Conservation (phyloP, 2,329 filamentous ascomycete genomes). For the Septoria petroselini region DNA sequence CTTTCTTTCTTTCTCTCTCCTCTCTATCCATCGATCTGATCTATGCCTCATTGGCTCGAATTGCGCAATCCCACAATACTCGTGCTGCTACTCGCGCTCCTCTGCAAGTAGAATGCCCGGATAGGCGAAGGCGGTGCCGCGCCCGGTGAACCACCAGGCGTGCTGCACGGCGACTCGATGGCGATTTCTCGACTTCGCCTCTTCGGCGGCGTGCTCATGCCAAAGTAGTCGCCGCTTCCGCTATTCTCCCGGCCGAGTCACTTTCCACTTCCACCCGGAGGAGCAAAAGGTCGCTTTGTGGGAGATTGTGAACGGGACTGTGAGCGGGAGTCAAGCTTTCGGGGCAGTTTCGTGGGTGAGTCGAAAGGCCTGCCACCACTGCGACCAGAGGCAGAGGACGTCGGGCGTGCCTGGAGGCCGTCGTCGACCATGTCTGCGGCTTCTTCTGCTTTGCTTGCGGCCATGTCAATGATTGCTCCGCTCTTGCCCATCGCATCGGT, state of each 20-base stretch:
- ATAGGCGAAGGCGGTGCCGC: constrained; percentile 6
- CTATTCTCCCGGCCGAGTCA: constrained; percentile 5
- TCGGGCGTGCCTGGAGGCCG: constrained; percentile 5
- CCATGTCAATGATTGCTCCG: constrained; percentile 30
- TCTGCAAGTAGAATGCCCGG: constrained; percentile 10
- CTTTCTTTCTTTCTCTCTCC: no score
- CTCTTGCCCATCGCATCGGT: constrained; percentile 35
- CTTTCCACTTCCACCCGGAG: constrained; percentile 9
- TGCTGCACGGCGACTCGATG: not conserved
- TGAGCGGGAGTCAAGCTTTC: not conserved
- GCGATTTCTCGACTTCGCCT: not conserved
- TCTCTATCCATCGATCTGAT: no score
- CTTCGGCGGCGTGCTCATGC: constrained; percentile 1
- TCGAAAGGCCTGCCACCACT: not conserved
- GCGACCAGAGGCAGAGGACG: not conserved
- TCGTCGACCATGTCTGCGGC: constrained; percentile 26
- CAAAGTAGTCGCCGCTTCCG: constrained; percentile 2
- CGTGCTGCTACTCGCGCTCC: constrained; percentile 6
- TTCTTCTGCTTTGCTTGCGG: constrained; percentile 24
- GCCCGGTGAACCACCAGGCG: constrained; percentile 6
- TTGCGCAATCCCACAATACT: constrained; percentile 9
- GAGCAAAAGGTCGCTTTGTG: constrained; percentile 8
- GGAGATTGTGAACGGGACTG: constrained; percentile 9
- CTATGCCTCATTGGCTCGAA: not conserved
- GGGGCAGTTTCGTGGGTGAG: constrained; percentile 10